Evolutionary conservation across 202 grass and related monocot species (phyloP), one percentile per base, ranked within the genome.

Genomic region (Schoenoplectus triqueter): DNA sequence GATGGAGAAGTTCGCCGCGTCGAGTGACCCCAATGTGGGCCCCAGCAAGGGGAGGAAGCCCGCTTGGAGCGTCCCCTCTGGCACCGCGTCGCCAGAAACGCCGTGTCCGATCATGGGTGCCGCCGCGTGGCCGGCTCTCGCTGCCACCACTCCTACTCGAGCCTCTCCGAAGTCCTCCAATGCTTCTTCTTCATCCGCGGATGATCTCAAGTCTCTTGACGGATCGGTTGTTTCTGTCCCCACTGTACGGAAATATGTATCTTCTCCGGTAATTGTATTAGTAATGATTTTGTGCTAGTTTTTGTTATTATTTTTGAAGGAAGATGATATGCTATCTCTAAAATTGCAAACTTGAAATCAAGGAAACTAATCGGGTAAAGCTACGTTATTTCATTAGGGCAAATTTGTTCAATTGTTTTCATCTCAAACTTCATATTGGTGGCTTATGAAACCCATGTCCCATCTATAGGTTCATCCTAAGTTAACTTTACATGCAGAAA

Each of bases 121-220:
- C 0, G 89, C 69, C 13, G 87, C 89, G 2, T 94, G 95, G 92
- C 90, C 92, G 1, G 75, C 92, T 66, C 95, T 94, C 9, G 54
- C 56, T 3, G 89, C 81, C 1, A n/a, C 44, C 48, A 49, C 81
- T 14, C 47, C 79, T 49, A 48, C 62, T 48, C 5, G 64, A 56
- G 75, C 89, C 15, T 82, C 79, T 77, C 73, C 88, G 42, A 94
- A 85, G 80, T 86, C 87, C 17, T 82, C 69, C 39, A 59, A 52
- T 4, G 13, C 49, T 60, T 62, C 19, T 61, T 73, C 55, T 44
- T 69, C 89, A 2, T 94, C 90, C 1, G 87, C 86, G 0, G 89
- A 94, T 81, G 88, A 90, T 41, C 82, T 90, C 62, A 94, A 89
- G 56, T 86, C 88, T 5, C 87, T 92, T 0, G 92, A 92, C 70